Conservation (phyloP, 1,284 basidiomycete genomes). For the Porodaedalea pini region DNA sequence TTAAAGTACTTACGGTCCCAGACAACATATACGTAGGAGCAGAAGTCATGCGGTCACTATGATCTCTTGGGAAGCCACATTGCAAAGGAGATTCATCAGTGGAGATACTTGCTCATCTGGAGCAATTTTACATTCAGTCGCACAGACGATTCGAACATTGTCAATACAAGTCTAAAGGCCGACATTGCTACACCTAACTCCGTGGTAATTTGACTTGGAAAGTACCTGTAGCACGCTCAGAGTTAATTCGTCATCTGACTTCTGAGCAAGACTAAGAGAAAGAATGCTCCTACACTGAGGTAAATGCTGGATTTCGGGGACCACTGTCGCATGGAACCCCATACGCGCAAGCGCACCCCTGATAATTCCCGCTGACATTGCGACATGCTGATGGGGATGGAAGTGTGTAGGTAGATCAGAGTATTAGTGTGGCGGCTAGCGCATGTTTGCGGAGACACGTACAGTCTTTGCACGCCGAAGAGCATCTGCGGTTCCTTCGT, state of each 20-base stretch:
- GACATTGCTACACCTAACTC: background rate
- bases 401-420: too few relatives aligned
- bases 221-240: constrained; percentile 10
- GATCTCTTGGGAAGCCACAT: too few relatives aligned
- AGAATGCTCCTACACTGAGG: constrained; percentile 71
- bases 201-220: constrained; percentile 21
- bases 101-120: too few relatives aligned
- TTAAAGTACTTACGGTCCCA: too few relatives aligned
- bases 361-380: constrained; percentile 78
- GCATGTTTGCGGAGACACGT: constrained; percentile 28
- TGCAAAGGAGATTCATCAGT: too few relatives aligned
- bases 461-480: constrained; percentile 71
- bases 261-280: background rate
- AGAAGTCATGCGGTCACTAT: too few relatives aligned
- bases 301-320: constrained; percentile 73
- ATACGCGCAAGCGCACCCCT: constrained; percentile 76
- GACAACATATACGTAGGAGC: too few relatives aligned
- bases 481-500: constrained; percentile 71
- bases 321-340: constrained; percentile 72
- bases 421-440: background rate
- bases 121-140: too few relatives aligned
- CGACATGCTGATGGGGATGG: constrained; percentile 62
- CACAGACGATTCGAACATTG: too few relatives aligned
- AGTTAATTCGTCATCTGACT: background rate
- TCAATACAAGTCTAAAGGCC: too few relatives aligned